Evolutionary conservation across 1,284 basidiomycete species (phyloP), one percentile per base, ranked within the genome.

Genomic region (Tilletia indica): DNA sequence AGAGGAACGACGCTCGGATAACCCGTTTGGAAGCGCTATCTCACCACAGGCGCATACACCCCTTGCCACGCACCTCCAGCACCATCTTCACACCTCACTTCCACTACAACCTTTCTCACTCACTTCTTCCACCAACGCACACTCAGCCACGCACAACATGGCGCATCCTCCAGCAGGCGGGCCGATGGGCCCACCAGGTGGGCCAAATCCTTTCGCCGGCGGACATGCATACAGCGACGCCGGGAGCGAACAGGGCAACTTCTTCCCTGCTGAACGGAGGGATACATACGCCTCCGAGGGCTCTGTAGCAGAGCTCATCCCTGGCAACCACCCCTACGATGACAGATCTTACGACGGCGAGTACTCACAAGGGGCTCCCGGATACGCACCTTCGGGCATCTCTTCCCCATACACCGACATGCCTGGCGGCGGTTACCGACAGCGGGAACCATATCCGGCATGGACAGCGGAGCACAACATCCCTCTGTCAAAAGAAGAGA

Each of bases 401-500:
- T 69, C 68, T 34, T 69, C 68, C 21, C 68, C 68, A 45, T 69
- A 69, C 63, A 69, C 68, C 19, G 68, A 69, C 21, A 69, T 69
- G 68, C 68, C 68, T 42, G 54, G 45, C 19, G 68, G 68, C 11
- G 68, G 68, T 21, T 69, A 69, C 34, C 78, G 81, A 16, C 82
- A 83, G 76, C 77, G 82, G 64, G 93, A 96, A 78, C 89, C 92
- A 21, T 95, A 96, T 79, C 94, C 96, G 0, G 93, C 94, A 0
- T 98, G 97, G 96, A 91, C 91, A 19, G 86, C 90, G 56, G 94
- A 97, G 73, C 91, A 93, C 68, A 90, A 94, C 80, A 97, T 97
- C 74, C 96, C 96, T 14, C 87, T 99, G 12, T 94, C 94, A 45
- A 98, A 97, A 87, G 96, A 99, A 80, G 97, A 99, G 87, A 98